Percentiles rank a stretch among this genome's conserved stretches.
Evolutionary conservation across 2,329 filamentous ascomycete genomes (phyloP).

Genomic region (Alternaria rosae): DNA sequence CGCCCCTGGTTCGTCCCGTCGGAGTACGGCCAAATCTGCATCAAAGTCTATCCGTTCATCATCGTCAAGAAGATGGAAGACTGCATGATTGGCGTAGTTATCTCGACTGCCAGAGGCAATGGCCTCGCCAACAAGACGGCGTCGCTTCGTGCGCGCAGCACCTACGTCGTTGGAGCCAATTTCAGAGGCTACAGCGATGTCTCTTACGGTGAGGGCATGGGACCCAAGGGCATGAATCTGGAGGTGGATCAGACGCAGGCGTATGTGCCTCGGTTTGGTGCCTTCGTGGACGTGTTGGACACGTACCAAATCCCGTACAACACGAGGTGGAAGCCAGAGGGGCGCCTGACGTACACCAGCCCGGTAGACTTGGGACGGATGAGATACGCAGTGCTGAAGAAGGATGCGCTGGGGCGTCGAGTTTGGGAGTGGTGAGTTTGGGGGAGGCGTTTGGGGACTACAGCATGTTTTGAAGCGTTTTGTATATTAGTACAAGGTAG

Average conservation of each 20-base stretch:
- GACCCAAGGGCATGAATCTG: neutral
- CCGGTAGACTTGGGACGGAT: neutral
- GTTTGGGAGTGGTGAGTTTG: no score
- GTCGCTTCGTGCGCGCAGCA: neutral
- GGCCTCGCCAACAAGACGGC: neutral
- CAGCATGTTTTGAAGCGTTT: neutral
- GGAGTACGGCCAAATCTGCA: neutral
- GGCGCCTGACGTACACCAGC: neutral
- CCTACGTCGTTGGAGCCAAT: neutral
- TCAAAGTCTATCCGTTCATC: neutral
- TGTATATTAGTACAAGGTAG: neutral
- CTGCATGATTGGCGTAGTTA: neutral
- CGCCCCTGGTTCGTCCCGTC: neutral
- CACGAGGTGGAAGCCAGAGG: neutral
- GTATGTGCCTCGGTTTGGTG: neutral
- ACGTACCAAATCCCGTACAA: neutral
- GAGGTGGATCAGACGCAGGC: neutral
- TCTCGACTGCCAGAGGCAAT: neutral
- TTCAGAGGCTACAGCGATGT: neutral
- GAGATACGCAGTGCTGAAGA: no score
- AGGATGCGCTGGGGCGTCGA: no score
- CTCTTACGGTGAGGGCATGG: neutral
- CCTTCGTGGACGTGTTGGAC: neutral
- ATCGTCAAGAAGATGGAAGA: conserved; percentile 2
- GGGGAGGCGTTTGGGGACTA: neutral